Evolutionary conservation across 805 yeast genomes (phyloP).

Genomic region (Candida odintsovae): DNA sequence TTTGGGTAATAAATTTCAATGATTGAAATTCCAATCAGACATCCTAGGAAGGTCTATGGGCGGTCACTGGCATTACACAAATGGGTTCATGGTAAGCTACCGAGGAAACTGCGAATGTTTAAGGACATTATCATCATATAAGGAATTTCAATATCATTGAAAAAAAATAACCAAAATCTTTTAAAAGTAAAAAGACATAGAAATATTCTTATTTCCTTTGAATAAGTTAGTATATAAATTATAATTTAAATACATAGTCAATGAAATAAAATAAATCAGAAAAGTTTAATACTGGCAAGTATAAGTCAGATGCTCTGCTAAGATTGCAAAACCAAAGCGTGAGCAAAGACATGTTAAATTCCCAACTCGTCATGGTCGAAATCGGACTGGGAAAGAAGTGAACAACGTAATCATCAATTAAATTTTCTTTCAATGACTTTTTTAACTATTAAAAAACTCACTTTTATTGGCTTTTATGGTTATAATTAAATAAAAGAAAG

Average conservation of each 20-base stretch:
- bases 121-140: slow-evolving; percentile 72
- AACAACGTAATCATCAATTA: slow-evolving; percentile 45
- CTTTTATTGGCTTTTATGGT: neutral
- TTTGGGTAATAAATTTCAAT: neutral
- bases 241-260: neutral
- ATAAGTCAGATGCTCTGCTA: slow-evolving; percentile 42
- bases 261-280: slow-evolving; percentile 42
- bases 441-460: neutral
- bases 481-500: too few species aligned
- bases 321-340: neutral
- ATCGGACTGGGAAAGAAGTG: slow-evolving; percentile 88
- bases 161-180: neutral
- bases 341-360: slow-evolving; percentile 24
- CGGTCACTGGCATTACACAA: slow-evolving; percentile 82
- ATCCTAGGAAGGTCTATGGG: slow-evolving; percentile 84
- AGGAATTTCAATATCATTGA: neutral
- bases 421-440: neutral
- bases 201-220: slow-evolving; percentile 6
- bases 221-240: neutral
- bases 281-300: slow-evolving; percentile 80
- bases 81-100: slow-evolving; percentile 87
- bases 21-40: slow-evolving; percentile 51
- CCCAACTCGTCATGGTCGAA: slow-evolving; percentile 92
- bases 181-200: neutral
- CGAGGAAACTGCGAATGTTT: slow-evolving; percentile 96